These are phyloP conservation scores for Aspergillus sp. DNA, from an alignment of 2,329 filamentous ascomycete genomes.

Conservation along the genomic window DNA sequence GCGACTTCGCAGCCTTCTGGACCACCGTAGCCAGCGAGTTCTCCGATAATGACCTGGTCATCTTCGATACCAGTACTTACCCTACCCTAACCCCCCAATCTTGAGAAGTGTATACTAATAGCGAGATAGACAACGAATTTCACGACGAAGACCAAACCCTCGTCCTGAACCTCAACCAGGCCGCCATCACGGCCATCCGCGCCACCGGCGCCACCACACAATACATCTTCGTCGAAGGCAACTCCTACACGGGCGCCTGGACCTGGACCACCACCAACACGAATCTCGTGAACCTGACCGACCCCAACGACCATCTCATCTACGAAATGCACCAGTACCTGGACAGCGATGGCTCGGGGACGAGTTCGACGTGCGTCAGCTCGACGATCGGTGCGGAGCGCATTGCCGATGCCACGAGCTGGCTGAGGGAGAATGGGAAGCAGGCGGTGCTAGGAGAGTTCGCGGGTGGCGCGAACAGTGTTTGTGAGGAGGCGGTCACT, in stretches of 20 bases:
- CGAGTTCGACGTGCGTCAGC: slow-evolving; percentile 52
- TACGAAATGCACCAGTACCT: slow-evolving; percentile 67
- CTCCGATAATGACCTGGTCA: slow-evolving; percentile 55
- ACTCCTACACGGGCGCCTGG: slow-evolving; percentile 51
- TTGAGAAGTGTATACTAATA: neutral
- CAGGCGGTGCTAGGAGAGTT: slow-evolving; percentile 57
- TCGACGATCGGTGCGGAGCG: slow-evolving; percentile 57
- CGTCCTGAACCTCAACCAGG: slow-evolving; percentile 64
- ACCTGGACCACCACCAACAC: slow-evolving; percentile 50
- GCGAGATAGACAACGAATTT: slow-evolving; percentile 60
- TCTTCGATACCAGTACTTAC: slow-evolving; percentile 61
- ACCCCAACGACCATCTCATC: slow-evolving; percentile 56
- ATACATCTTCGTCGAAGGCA: slow-evolving; percentile 62
- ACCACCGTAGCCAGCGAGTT: slow-evolving; percentile 57
- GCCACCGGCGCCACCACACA: slow-evolving; percentile 58
- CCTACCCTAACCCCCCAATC: neutral
- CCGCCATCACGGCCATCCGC: slow-evolving; percentile 63
- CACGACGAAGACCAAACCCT: slow-evolving; percentile 63
- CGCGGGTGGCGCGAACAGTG: slow-evolving; percentile 53
- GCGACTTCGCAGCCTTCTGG: slow-evolving; percentile 61
- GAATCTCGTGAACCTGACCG: slow-evolving; percentile 51
- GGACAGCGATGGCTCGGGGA: slow-evolving; percentile 58
- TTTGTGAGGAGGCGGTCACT: slow-evolving; percentile 49
- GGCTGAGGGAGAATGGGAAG: slow-evolving; percentile 57
- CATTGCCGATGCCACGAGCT: slow-evolving; percentile 53